Base-by-base conservation (phyloP, 345 rosid species). In the Acer saccharum region DNA sequence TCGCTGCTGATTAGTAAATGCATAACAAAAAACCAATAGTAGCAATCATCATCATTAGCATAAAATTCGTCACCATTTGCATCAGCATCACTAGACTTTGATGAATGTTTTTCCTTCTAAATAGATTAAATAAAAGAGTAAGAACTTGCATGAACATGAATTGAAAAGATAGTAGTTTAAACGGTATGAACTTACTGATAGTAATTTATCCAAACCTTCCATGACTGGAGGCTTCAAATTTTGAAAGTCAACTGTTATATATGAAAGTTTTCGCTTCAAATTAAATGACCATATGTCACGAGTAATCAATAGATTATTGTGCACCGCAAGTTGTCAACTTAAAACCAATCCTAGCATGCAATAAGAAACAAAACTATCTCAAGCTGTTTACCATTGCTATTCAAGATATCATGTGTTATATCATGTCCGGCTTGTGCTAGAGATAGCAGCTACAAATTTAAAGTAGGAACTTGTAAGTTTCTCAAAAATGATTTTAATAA, bases 341-440 rank as follows among this genome's bases (percentile, higher is more conserved):
- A 4, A 39, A 68, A 68, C 10, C 25, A n/a, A 17, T 4, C 10
- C 57, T 23, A 23, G 25, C 25, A 32, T 12, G 4, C 29, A 76
- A 55, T 0, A 35, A 67, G 3, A 25, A 21, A 68, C 63, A 16
- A 41, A 7, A 2, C n/a, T 60, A 50, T 63, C 46, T 71, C 50
- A 65, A 66, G 55, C 18, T 14, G n/a, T 68, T 68, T 80, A 89
- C 95, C 83, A 41, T 87, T 79, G 25, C 77, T 83, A 71, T 80
- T 83, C 14, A 83, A 79, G 68, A 93, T 78, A 77, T 92, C 97
- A 68, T 77, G 78, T 0, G 93, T 83, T 80, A 94, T 75, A 78
- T 84, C 88, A 65, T 81, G 81, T 60, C 94, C 96, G 66, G 87
- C 87, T 86, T 93, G 98, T 27, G 91, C 89, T 78, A 85, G 78